These are phyloP conservation scores for Pseudogymnoascus sp. DNA, from an alignment of 2,329 filamentous ascomycete genomes.

Conservation along the genomic window DNA sequence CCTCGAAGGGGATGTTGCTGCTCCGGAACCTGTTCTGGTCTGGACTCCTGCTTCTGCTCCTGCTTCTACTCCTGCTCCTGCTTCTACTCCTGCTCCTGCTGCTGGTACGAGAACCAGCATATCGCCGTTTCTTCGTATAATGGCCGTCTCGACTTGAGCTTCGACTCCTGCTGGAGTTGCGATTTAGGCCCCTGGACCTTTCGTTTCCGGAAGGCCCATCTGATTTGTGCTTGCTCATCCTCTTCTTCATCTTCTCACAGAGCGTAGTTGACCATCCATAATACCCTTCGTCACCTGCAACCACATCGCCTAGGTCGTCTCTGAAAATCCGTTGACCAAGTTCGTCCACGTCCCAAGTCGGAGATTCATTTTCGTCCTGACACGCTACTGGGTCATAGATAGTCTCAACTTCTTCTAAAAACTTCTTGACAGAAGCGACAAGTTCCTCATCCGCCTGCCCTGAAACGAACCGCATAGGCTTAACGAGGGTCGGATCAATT, in stretches of 20 bases:
- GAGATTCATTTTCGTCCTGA: constrained; percentile 39
- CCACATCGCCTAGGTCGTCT: constrained; percentile 48
- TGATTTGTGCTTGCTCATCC: constrained; percentile 26
- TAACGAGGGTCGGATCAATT: constrained; percentile 64
- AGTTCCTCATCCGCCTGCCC: constrained; percentile 63
- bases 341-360: constrained; percentile 60
- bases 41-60: constrained; percentile 8
- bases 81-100: constrained; percentile 7
- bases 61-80: constrained; percentile 1
- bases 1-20: not conserved
- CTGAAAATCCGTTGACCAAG: constrained; percentile 62
- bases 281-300: constrained; percentile 64
- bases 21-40: not conserved
- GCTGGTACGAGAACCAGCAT: constrained; percentile 2
- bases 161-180: constrained; percentile 17
- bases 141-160: constrained; percentile 20
- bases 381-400: constrained; percentile 53
- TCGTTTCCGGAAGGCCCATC: not conserved
- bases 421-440: constrained; percentile 58
- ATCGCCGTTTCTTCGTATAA: constrained; percentile 18
- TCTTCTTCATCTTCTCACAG: constrained; percentile 70
- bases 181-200: constrained; percentile 13
- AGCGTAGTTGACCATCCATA: constrained; percentile 82
- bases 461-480: constrained; percentile 61
- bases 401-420: constrained; percentile 62